Evolutionary conservation across 1,284 basidiomycete genomes (phyloP).

Genomic region (Meira miltonrushii): DNA sequence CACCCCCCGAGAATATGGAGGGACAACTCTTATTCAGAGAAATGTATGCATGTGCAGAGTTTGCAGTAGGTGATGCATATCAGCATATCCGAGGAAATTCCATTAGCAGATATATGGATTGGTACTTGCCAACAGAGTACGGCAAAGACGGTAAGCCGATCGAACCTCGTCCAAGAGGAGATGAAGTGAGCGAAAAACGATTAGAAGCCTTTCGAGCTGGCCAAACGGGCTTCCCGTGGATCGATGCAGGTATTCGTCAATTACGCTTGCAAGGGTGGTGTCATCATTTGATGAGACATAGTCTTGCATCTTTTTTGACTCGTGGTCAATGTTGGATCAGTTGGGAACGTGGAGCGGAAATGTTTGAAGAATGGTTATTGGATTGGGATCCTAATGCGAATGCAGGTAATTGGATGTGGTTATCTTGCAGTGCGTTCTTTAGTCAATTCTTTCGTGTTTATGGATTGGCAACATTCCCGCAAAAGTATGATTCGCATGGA

Average conservation of each 20-base stretch:
- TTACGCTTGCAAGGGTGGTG: constrained; percentile 54
- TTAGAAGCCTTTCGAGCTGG: constrained; percentile 56
- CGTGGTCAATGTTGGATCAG: constrained; percentile 60
- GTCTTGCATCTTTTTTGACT: constrained; percentile 59
- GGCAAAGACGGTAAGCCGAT: constrained; percentile 46
- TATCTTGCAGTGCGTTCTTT: constrained; percentile 57
- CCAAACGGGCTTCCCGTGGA: constrained; percentile 58
- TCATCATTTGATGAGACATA: constrained; percentile 57
- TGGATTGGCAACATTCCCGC: constrained; percentile 55
- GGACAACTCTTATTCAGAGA: constrained; percentile 55
- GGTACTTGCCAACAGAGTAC: constrained; percentile 56
- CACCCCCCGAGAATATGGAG: constrained; percentile 31
- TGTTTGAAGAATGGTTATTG: constrained; percentile 55
- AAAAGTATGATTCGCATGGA: constrained; percentile 56
- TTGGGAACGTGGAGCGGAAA: constrained; percentile 60
- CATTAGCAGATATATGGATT: constrained; percentile 55
- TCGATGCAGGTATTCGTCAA: constrained; percentile 58
- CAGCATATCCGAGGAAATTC: constrained; percentile 55
- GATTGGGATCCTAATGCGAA: constrained; percentile 31
- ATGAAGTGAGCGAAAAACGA: constrained; percentile 53
- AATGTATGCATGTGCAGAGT: constrained; percentile 56
- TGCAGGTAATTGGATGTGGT: constrained; percentile 58
- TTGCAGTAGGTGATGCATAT: constrained; percentile 53
- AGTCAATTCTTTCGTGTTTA: constrained; percentile 53
- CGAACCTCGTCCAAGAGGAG: constrained; percentile 53